These are phyloP conservation scores for Suillus paluster DNA, from an alignment of 768 basidiomycete genomes.

Conservation along the genomic window DNA sequence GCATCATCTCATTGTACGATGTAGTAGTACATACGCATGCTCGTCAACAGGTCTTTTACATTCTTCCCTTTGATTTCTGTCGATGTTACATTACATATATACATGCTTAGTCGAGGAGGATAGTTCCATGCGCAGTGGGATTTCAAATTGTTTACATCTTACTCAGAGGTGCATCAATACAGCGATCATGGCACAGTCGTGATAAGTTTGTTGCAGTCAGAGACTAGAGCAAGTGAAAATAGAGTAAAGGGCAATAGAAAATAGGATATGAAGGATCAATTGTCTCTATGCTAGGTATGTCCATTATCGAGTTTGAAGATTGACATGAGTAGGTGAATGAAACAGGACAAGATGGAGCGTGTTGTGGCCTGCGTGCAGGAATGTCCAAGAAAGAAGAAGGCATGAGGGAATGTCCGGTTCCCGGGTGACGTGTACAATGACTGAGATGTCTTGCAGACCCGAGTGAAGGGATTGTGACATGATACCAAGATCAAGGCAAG, in stretches of 20 bases:
- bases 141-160: too few species aligned
- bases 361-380: not conserved
- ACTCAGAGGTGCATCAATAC: too few species aligned
- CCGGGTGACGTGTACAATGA: too few species aligned
- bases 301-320: not conserved
- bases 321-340: not conserved
- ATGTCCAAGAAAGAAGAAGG: not conserved
- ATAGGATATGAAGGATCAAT: too few species aligned
- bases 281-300: too few species aligned
- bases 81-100: too few species aligned
- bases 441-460: not conserved
- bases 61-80: not conserved
- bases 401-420: not conserved
- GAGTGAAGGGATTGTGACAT: not conserved
- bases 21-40: constrained; percentile 4
- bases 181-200: too few species aligned
- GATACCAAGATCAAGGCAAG: not conserved
- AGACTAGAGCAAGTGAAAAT: too few species aligned
- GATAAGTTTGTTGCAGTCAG: too few species aligned
- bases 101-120: too few species aligned
- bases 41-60: not conserved
- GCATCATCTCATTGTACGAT: not conserved
- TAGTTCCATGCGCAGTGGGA: too few species aligned
- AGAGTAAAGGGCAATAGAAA: too few species aligned
- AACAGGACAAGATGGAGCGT: not conserved